A percentile compares a stretch with the other conserved stretches of the same genome.
These are phyloP conservation scores for Coemansia sp. DNA, from an alignment of 192 early-diverging fungal genomes.

Conservation along the genomic window DNA sequence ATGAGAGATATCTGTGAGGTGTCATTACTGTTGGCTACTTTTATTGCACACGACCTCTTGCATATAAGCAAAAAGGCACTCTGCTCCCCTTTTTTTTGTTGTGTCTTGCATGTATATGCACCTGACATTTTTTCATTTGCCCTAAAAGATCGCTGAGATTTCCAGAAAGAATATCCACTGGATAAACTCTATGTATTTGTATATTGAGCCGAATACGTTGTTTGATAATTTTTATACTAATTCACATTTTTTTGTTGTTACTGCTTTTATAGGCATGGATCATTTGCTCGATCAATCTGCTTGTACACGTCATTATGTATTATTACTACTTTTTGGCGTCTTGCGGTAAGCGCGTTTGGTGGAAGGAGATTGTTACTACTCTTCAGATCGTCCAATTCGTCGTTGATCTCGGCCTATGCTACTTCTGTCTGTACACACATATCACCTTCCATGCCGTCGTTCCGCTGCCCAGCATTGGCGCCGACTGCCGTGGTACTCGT, in stretches of 20 bases:
- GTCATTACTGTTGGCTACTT: background rate
- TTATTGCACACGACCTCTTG: background rate
- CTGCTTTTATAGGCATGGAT: conserved; percentile 47
- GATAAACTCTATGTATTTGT: background rate
- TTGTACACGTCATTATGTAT: conserved; percentile 93
- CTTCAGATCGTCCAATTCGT: conserved; percentile 92
- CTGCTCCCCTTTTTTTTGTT: background rate
- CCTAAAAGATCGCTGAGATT: background rate
- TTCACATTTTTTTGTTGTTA: background rate
- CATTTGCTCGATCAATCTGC: conserved; percentile 72
- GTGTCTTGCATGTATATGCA: background rate
- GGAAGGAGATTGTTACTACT: conserved; percentile 93
- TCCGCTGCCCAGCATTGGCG: conserved; percentile 63
- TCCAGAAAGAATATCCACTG: background rate
- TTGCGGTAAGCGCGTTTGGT: conserved; percentile 79
- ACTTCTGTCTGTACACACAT: conserved; percentile 83
- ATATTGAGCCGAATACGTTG: background rate
- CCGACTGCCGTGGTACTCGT: conserved; percentile 73
- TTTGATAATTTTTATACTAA: background rate
- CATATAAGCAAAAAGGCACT: background rate
- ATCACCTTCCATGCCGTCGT: conserved; percentile 66
- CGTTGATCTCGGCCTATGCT: conserved; percentile 80
- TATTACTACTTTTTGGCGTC: conserved; percentile 87
- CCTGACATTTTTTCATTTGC: background rate
- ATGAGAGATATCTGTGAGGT: background rate